Conservation (phyloP, 2,329 filamentous ascomycete species). For the Onygenales sp. region DNA sequence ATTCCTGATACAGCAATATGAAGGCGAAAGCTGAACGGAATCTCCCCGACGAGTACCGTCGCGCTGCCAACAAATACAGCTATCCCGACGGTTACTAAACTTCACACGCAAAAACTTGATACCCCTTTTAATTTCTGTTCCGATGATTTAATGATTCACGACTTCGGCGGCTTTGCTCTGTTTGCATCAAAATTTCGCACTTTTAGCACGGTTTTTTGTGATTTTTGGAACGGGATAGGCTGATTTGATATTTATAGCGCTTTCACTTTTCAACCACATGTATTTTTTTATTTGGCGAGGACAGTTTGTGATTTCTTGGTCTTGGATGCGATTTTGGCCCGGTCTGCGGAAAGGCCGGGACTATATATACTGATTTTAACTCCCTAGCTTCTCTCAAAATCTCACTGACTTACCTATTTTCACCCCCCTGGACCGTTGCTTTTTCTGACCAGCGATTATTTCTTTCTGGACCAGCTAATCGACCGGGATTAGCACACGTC, state of each 20-base stretch:
- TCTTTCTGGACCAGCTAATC: neutral
- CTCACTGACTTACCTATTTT: neutral
- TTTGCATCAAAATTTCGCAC: slow-evolving; percentile 1
- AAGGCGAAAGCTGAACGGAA: slow-evolving; percentile 21
- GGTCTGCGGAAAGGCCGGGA: neutral
- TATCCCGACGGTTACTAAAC: slow-evolving; percentile 15
- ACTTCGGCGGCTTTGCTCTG: slow-evolving; percentile 3
- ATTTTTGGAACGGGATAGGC: neutral
- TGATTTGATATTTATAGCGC: neutral
- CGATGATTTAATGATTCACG: slow-evolving; percentile 10
- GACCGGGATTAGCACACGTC: neutral
- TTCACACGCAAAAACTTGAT: neutral
- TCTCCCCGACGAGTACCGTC: slow-evolving; percentile 21
- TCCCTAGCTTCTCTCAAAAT: neutral
- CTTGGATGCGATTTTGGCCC: slow-evolving; percentile 7
- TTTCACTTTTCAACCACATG: neutral
- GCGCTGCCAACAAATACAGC: slow-evolving; percentile 16
- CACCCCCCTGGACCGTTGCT: neutral
- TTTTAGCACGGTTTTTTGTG: neutral
- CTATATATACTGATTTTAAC: neutral
- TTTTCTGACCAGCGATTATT: neutral
- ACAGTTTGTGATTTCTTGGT: slow-evolving; percentile 4
- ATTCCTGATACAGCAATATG: slow-evolving; percentile 14
- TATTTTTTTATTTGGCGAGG: neutral
- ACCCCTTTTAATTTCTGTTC: neutral